These are phyloP conservation scores for Acmispon strigosus DNA, from an alignment of 306 rosid species.

Conservation along the genomic window DNA sequence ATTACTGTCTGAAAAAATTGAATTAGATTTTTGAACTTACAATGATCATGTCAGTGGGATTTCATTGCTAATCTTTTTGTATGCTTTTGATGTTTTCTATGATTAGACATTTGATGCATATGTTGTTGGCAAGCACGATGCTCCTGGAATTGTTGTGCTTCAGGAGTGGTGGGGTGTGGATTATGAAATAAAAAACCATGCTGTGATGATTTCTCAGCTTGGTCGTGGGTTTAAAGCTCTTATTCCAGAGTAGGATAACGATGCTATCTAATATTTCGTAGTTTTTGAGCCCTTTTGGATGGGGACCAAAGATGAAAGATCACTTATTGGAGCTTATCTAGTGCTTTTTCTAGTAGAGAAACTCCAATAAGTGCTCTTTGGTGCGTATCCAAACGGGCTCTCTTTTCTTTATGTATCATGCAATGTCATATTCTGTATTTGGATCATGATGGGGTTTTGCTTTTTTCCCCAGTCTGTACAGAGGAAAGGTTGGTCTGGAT, in stretches of 20 bases:
- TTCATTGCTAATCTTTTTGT: conserved; percentile 2
- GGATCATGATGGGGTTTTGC: conserved; percentile 1
- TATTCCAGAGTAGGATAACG: conserved; percentile 65
- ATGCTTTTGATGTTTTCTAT: not conserved
- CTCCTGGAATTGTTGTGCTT: conserved; percentile 86
- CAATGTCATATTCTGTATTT: not conserved
- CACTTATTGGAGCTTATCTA: too few species aligned
- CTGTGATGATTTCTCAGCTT: conserved; percentile 70
- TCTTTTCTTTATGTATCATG: not conserved
- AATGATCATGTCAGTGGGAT: not conserved
- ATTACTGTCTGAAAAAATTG: not conserved
- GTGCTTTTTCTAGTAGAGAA: too few species aligned
- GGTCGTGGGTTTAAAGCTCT: conserved; percentile 79
- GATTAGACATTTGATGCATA: conserved; percentile 73
- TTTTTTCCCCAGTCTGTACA: conserved; percentile 43
- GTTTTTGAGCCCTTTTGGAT: not conserved
- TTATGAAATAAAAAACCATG: conserved; percentile 79
- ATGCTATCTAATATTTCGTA: not conserved
- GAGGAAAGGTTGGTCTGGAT: conserved; percentile 91
- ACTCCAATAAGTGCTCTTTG: too few species aligned
- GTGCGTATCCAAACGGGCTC: too few species aligned
- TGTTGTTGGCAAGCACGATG: conserved; percentile 70
- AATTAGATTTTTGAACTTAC: not conserved
- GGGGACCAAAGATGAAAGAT: too few species aligned
- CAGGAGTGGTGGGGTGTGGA: conserved; percentile 99